A percentile compares a stretch with the other conserved stretches of the same genome.
Evolutionary conservation across 2,329 filamentous ascomycete genomes (phyloP).

Genomic region (Exophiala phaeomuriformis): DNA sequence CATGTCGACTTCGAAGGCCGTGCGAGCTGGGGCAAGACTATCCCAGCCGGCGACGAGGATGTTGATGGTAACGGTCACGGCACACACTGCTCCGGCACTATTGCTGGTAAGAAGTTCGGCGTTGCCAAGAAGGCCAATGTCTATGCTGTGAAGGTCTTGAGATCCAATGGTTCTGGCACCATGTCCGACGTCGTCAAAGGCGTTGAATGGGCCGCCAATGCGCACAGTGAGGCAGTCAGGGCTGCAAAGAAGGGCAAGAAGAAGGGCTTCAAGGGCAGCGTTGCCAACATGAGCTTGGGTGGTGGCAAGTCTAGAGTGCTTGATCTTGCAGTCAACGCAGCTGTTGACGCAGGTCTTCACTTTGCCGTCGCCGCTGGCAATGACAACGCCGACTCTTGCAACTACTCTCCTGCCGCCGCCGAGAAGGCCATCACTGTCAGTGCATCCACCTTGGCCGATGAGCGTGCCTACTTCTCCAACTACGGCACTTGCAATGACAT

Average conservation of each 20-base stretch:
- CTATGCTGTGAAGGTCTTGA: slow-evolving; percentile 96
- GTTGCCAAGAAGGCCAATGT: slow-evolving; percentile 98
- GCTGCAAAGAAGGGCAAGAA: slow-evolving; percentile 77
- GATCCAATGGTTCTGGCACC: slow-evolving; percentile 92
- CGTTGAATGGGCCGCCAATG: slow-evolving; percentile 84
- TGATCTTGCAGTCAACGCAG: slow-evolving; percentile 87
- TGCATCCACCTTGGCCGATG: slow-evolving; percentile 85
- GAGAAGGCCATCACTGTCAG: slow-evolving; percentile 90
- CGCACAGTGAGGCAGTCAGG: slow-evolving; percentile 68
- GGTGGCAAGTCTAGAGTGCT: slow-evolving; percentile 93
- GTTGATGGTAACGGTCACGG: slow-evolving; percentile 96
- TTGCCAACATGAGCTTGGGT: slow-evolving; percentile 98
- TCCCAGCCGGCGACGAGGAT: slow-evolving; percentile 72
- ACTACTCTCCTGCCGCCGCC: slow-evolving; percentile 94
- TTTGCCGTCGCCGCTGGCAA: slow-evolving; percentile 98
- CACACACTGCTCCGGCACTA: slow-evolving; percentile 97
- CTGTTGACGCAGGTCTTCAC: slow-evolving; percentile 84
- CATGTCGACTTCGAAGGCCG: slow-evolving; percentile 98
- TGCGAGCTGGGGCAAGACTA: slow-evolving; percentile 94
- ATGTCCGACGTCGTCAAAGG: slow-evolving; percentile 99
- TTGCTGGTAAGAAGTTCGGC: slow-evolving; percentile 97
- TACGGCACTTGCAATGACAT: slow-evolving; percentile 93
- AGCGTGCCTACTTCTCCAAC: slow-evolving; percentile 99
- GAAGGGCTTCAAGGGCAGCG: slow-evolving; percentile 97
- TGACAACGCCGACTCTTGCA: slow-evolving; percentile 98